Evolutionary conservation across 2,329 filamentous ascomycete genomes (phyloP).

Genomic region (Stachybotrys chlorohalonatus): DNA sequence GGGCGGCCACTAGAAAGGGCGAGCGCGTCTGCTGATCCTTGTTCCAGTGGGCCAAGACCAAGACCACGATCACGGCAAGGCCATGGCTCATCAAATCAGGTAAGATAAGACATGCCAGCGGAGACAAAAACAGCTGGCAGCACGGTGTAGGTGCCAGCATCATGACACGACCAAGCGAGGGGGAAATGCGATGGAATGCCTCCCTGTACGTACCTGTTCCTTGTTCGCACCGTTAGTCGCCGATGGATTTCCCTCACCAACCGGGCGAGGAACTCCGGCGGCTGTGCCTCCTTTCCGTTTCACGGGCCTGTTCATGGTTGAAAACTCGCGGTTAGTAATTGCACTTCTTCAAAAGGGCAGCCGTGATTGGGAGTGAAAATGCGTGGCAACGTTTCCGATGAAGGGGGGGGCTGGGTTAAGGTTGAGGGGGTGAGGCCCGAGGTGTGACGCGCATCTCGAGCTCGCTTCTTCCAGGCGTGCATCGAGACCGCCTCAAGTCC

Average conservation of each 20-base stretch:
- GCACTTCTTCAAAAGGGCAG: not conserved
- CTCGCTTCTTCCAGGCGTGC: too few species aligned
- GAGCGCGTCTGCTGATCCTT: constrained; percentile 7
- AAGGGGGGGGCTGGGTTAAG: too few species aligned
- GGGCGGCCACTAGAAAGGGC: constrained; percentile 4
- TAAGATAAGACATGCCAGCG: not conserved
- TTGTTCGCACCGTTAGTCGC: constrained; percentile 44
- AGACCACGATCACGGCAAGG: not conserved
- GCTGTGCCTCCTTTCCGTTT: constrained; percentile 66
- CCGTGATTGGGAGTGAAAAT: not conserved
- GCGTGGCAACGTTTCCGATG: not conserved
- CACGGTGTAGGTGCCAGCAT: not conserved
- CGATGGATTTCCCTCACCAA: constrained; percentile 56
- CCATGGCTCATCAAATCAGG: constrained; percentile 1
- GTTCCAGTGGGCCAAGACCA: constrained; percentile 5
- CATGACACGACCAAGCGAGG: not conserved
- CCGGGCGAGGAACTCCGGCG: constrained; percentile 57
- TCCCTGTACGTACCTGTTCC: constrained; percentile 39
- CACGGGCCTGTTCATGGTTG: constrained; percentile 43
- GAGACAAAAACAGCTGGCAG: constrained; percentile 1
- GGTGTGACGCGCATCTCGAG: too few species aligned
- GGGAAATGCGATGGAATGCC: not conserved
- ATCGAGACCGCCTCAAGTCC: too few species aligned
- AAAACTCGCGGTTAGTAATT: constrained; percentile 2
- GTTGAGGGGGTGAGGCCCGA: too few species aligned